A percentile compares a stretch with the other conserved stretches of the same genome.
These are phyloP conservation scores for Puccinia novopanici DNA, from an alignment of 1,284 basidiomycete genomes.

Conservation along the genomic window DNA sequence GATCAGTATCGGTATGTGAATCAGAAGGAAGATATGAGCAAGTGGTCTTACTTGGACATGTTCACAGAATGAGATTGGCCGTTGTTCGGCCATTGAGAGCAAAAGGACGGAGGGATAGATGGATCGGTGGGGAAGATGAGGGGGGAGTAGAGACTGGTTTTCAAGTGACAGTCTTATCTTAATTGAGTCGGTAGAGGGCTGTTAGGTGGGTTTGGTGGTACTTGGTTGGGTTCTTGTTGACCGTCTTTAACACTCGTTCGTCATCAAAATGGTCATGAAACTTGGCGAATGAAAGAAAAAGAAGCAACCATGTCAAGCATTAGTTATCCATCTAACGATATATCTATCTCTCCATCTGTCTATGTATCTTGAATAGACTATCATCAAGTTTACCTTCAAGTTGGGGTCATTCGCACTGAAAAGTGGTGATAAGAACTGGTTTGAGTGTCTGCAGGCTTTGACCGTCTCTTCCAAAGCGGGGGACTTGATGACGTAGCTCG, in stretches of 20 bases:
- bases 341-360: conserved; percentile 2
- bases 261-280: neutral
- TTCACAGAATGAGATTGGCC: conserved; percentile 60
- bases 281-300: neutral
- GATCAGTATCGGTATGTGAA: neutral
- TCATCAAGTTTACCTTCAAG: neutral
- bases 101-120: neutral
- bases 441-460: neutral
- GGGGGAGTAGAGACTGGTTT: neutral
- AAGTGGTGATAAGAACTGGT: neutral
- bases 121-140: neutral
- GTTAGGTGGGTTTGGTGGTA: neutral
- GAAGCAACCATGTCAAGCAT: neutral
- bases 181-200: neutral
- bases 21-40: neutral
- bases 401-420: neutral
- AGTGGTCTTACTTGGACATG: conserved; percentile 60
- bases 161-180: neutral
- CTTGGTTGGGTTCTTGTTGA: neutral
- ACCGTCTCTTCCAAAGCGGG: neutral
- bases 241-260: neutral
- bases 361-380: too few relatives aligned
- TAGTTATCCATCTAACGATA: neutral
- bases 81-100: conserved; percentile 44
- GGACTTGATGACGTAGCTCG: neutral